Evolutionary conservation across 805 yeast genomes (phyloP).

Genomic region (Monosporozyma servazzii): DNA sequence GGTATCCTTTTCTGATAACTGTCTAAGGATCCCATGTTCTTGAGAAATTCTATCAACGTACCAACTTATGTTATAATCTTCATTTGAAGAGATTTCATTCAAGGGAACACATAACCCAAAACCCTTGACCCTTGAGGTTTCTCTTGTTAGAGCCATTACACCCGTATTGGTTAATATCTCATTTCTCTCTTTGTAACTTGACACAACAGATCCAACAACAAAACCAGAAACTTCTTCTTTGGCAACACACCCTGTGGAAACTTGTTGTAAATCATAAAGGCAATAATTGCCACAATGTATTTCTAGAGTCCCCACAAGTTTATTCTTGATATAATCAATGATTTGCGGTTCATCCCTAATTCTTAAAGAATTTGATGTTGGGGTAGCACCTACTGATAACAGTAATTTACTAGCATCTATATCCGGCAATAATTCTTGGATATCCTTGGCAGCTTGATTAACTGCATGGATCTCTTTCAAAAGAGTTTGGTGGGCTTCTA

Average conservation of each 20-base stretch:
- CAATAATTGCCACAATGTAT: conserved; percentile 78
- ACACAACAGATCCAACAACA: conserved; percentile 51
- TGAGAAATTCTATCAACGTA: conserved; percentile 59
- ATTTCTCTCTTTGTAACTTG: conserved; percentile 46
- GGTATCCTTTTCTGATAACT: conserved; percentile 28
- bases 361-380: conserved; percentile 55
- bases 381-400: conserved; percentile 75
- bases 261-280: conserved; percentile 66
- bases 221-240: conserved; percentile 39
- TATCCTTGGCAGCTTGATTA: conserved; percentile 39
- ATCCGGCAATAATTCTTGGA: conserved; percentile 20
- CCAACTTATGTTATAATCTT: conserved; percentile 44
- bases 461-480: conserved; percentile 51
- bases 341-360: conserved; percentile 9
- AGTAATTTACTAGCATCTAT: conserved; percentile 34
- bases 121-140: conserved; percentile 50
- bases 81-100: conserved; percentile 29
- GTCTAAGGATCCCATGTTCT: conserved; percentile 69
- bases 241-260: conserved; percentile 53
- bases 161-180: conserved; percentile 63
- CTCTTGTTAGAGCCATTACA: conserved; percentile 59
- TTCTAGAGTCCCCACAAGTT: conserved; percentile 41
- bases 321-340: conserved; percentile 9
- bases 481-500: conserved; percentile 40
- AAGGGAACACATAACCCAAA: conserved; percentile 34